A percentile compares a stretch with the other conserved stretches of the same genome.
Evolutionary conservation across 176 grass and related monocot species (phyloP).

Genomic region (Carex littledalei): DNA sequence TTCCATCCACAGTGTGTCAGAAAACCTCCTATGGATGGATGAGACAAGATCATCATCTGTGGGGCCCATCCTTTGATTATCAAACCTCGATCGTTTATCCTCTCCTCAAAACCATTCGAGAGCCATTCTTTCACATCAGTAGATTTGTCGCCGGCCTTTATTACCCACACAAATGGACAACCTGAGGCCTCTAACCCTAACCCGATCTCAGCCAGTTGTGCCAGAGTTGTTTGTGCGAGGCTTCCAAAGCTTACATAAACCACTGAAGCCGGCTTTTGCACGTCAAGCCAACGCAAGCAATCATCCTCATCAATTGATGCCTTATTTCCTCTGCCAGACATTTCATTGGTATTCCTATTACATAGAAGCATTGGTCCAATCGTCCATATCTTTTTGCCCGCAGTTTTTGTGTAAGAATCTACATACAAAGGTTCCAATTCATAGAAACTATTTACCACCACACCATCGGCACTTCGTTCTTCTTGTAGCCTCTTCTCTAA

Average conservation of each 20-base stretch:
- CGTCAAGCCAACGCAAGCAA: slow-evolving; percentile 56
- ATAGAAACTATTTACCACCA: slow-evolving; percentile 57
- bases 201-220: slow-evolving; percentile 61
- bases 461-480: slow-evolving; percentile 28
- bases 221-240: slow-evolving; percentile 27
- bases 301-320: slow-evolving; percentile 38
- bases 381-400: slow-evolving; percentile 41
- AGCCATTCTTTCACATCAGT: slow-evolving; percentile 54
- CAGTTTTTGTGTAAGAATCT: slow-evolving; percentile 22
- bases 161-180: slow-evolving; percentile 58
- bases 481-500: slow-evolving; percentile 16
- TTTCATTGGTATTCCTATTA: slow-evolving; percentile 9
- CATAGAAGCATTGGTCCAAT: slow-evolving; percentile 62
- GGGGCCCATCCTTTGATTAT: slow-evolving; percentile 58
- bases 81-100: slow-evolving; percentile 26
- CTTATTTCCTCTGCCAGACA: slow-evolving; percentile 34
- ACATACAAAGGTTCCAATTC: slow-evolving; percentile 45
- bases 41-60: slow-evolving; percentile 58
- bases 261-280: slow-evolving; percentile 37
- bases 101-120: slow-evolving; percentile 42
- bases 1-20: slow-evolving; percentile 73
- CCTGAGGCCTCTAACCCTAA: slow-evolving; percentile 54
- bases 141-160: slow-evolving; percentile 45
- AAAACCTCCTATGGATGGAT: slow-evolving; percentile 53
- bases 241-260: slow-evolving; percentile 74